phyloP scores from a whole-genome alignment of 176 grass and related monocot genomes.

The Carex kokanica region DNA sequence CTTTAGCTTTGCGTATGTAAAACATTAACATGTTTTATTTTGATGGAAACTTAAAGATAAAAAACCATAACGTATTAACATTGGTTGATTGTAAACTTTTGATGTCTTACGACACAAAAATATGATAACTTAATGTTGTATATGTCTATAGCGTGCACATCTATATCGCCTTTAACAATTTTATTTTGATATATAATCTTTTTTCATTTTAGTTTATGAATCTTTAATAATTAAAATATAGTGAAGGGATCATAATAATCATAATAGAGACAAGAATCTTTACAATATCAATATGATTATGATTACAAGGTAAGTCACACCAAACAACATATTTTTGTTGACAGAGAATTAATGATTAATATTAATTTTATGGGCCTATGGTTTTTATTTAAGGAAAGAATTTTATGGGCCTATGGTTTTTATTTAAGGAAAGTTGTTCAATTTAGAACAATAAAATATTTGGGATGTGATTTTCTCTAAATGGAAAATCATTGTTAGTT shows the following conservation, averaged over 20 bases:
- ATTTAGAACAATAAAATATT: background rate
- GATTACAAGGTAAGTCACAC: background rate
- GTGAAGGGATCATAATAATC: background rate
- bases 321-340: background rate
- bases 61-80: background rate
- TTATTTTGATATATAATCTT: background rate
- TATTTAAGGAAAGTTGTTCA: background rate
- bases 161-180: background rate
- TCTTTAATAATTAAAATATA: background rate
- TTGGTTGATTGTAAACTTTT: background rate
- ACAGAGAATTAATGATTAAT: background rate
- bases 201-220: background rate
- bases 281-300: background rate
- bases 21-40: background rate
- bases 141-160: background rate
- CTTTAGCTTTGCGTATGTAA: background rate
- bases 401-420: background rate
- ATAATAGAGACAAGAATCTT: background rate
- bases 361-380: background rate
- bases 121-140: background rate
- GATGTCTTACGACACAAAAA: background rate
- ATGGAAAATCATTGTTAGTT: background rate
- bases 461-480: too few relatives aligned
- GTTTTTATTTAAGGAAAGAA: background rate
- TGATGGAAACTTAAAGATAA: background rate